Base-by-base conservation (phyloP, 2,329 filamentous ascomycete species). In the Venturia effusa region DNA sequence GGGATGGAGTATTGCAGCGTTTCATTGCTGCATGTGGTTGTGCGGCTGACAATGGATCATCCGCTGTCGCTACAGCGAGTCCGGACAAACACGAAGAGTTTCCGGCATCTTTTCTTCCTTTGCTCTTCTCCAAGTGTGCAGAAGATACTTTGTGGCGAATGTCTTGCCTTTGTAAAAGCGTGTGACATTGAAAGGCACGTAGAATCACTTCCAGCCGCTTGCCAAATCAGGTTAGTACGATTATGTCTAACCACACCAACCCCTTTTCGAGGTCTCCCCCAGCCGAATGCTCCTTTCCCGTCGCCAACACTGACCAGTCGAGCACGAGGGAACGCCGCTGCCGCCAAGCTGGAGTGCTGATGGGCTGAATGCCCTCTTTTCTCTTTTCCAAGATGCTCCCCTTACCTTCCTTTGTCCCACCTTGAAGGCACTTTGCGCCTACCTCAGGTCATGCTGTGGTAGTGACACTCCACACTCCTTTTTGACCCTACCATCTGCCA, bases 1-100 rank as follows among this genome's bases (percentile, higher is more conserved):
- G 51, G 17, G 51, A 34, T n/a, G 51, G 51, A 57, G 51, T 57
- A 32, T 34, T 57, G 51, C 19, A 57, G 51, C 51, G 51, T 57
- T n/a, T 57, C 30, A 24, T 17, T 51, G 45, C 27, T 51, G 22
- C 45, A 27, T 10, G 22, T 6, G 45, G 45, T 27, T 51, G 22
- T 51, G 13, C 17, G 17, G 22, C 24, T 48, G 45, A 11, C 15
- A 1, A 27, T 13, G 22, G 15, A 24, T 15, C 15, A 27, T 48
- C 27, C 45, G 22, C 45, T 48, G 5, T 15, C 15, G 8, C 11
- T 27, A 4, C 45, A 27, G 45, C 22, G 45, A 27, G 22, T 48
- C 27, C 27, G 45, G 45, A 48, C 45, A 27, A 48, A 15, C 2
- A 48, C 27, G 4, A 48, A 27, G 45, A 48, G 5, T 13, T n/a